These are phyloP conservation scores for Piloderma croceum DNA, from an alignment of 768 basidiomycete species.

Conservation along the genomic window DNA sequence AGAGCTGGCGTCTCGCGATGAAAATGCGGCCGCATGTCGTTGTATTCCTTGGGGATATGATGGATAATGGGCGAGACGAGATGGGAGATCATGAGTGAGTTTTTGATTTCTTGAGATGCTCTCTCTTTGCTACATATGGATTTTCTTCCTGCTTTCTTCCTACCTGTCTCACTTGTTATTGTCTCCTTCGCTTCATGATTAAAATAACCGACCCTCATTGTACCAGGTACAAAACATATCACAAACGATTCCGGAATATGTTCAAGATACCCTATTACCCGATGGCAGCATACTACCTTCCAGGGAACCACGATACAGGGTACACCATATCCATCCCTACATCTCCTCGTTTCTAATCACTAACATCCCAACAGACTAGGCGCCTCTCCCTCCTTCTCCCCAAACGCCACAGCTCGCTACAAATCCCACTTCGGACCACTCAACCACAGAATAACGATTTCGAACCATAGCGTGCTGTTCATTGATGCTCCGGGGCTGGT, in stretches of 20 bases:
- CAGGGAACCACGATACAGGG: conserved; percentile 92
- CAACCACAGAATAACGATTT: conserved; percentile 57
- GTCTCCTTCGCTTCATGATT: background rate
- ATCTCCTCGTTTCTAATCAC: conserved; percentile 5
- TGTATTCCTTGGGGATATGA: conserved; percentile 87
- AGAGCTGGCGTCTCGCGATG: conserved; percentile 71
- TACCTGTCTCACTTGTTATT: conserved; percentile 4
- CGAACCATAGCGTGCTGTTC: conserved; percentile 68
- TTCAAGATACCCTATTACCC: conserved; percentile 44
- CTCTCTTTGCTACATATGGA: background rate
- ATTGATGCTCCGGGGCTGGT: conserved; percentile 69
- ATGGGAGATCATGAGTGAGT: conserved; percentile 70
- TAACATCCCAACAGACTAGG: conserved; percentile 22
- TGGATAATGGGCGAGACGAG: conserved; percentile 72
- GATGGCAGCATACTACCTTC: conserved; percentile 63
- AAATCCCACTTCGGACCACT: conserved; percentile 69
- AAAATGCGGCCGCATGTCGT: conserved; percentile 62
- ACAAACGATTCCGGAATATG: conserved; percentile 60
- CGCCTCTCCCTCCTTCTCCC: conserved; percentile 18
- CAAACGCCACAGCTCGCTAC: conserved; percentile 44
- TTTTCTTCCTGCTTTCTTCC: conserved; percentile 2
- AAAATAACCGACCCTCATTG: background rate
- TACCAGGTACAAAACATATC: conserved; percentile 70
- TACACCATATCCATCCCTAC: conserved; percentile 24
- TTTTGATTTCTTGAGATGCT: background rate